A percentile compares a stretch with the other conserved stretches of the same genome.
Evolutionary conservation across 805 yeast genomes (phyloP).

Genomic region (Wickerhamomyces hampshirensis): DNA sequence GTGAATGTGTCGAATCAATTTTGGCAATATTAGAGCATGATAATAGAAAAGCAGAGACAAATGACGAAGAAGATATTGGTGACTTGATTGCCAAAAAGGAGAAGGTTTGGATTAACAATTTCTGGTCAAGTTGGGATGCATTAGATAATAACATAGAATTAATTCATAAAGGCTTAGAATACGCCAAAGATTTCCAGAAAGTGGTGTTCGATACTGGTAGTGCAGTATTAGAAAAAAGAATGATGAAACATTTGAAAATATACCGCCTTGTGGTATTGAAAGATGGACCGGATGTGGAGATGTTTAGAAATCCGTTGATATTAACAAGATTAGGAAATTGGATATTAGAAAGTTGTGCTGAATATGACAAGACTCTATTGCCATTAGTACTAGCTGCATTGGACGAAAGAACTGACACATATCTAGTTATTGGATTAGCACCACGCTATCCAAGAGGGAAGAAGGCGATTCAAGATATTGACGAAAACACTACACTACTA

Average conservation of each 20-base stretch:
- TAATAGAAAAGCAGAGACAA: conserved; percentile 23
- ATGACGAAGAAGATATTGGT: conserved; percentile 26
- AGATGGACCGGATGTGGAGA: conserved; percentile 77
- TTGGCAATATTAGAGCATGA: conserved; percentile 79
- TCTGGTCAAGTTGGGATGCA: conserved; percentile 68
- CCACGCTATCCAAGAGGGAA: conserved; percentile 64
- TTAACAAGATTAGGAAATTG: conserved; percentile 81
- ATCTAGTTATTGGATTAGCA: conserved; percentile 84
- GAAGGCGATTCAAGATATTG: conserved; percentile 27
- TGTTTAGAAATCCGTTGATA: conserved; percentile 84
- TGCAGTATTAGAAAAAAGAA: conserved; percentile 78
- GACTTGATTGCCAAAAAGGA: conserved; percentile 39
- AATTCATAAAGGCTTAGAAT: conserved; percentile 65
- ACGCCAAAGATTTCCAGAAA: conserved; percentile 80
- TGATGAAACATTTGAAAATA: conserved; percentile 71
- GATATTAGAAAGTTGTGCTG: conserved; percentile 87
- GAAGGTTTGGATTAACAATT: conserved; percentile 69
- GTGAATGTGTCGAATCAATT: conserved; percentile 87
- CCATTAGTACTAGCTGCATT: conserved; percentile 87
- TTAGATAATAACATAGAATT: conserved; percentile 45
- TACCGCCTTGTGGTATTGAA: conserved; percentile 84
- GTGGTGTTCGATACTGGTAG: conserved; percentile 84
- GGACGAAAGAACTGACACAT: conserved; percentile 68
- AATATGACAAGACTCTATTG: conserved; percentile 56
- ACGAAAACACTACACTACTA: conserved; percentile 41